Evolutionary conservation across 371 early-diverging fungal genomes (phyloP).

Genomic region (Lichtheimia corymbifera): DNA sequence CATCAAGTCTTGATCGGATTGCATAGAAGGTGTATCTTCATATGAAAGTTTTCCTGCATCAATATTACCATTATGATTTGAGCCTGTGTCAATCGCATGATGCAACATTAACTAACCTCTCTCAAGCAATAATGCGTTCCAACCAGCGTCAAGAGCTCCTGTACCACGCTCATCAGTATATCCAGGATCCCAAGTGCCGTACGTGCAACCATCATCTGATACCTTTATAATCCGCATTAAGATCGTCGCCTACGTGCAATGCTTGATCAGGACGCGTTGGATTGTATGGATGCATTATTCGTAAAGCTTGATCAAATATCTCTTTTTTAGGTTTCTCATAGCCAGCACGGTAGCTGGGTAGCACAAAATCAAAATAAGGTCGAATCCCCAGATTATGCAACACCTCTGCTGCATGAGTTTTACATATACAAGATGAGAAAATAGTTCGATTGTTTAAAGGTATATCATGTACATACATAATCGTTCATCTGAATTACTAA

Average conservation of each 20-base stretch:
- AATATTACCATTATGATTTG: neutral
- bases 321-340: conserved; percentile 19
- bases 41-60: conserved; percentile 4
- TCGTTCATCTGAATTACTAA: conserved; percentile 29
- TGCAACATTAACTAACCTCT: neutral
- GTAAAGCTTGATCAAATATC: conserved; percentile 21
- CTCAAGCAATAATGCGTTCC: conserved; percentile 4
- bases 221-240: conserved; percentile 11
- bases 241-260: conserved; percentile 25
- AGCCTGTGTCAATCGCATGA: neutral
- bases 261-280: conserved; percentile 8
- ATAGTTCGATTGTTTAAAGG: neutral
- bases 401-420: conserved; percentile 11
- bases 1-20: neutral
- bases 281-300: neutral
- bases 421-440: neutral
- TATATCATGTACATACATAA: conserved; percentile 10
- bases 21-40: neutral
- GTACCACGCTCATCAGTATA: neutral
- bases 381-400: conserved; percentile 16
- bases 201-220: neutral
- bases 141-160: conserved; percentile 1
- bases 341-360: conserved; percentile 19
- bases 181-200: no score
- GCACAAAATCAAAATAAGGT: conserved; percentile 21